Base-by-base conservation (phyloP, 768 basidiomycete genomes). In the Ephemerocybe angulata region DNA sequence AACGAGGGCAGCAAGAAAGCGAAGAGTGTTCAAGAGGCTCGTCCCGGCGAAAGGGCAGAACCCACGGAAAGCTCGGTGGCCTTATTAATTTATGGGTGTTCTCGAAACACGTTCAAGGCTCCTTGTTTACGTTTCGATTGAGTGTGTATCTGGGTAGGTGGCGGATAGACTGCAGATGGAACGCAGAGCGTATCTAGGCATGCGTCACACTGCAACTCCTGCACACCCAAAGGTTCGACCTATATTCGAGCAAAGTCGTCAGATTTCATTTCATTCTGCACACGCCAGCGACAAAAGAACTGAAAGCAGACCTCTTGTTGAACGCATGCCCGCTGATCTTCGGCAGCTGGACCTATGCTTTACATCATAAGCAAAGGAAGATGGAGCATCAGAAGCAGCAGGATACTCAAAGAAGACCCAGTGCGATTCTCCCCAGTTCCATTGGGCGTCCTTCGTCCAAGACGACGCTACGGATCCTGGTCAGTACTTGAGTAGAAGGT, bases 51-150 rank as follows among this genome's bases (percentile, higher is more conserved):
- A 52, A 35, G 25, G n/a, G n/a, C n/a, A 19, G 56, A 61, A 65
- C 60, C 67, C 69, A 66, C 64, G 63, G 67, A 67, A 57, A 58
- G 55, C 65, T 59, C 65, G 68, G 66, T 35, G 19, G 50, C 63
- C 59, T 63, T 64, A 60, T 61, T 58, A 40, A 62, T 58, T 62
- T 30, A 17, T 56, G 53, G n/a, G 58, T 46, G 60, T 67, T 69
- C 67, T 66, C 60, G 67, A 70, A 69, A 58, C 65, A 35, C 48
- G 48, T 50, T 35, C 27, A 35, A 33, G 30, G 48, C 48, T 22
- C 30, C 30, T 19, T 22, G 13, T 33, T 50, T 50, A 50, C 48
- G 48, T 50, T 50, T 50, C 48, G 48, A 50, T 50, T 50, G 48
- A 35, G 31, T 21, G 48, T 19, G 24, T n/a, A n/a, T n/a, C n/a